Evolutionary conservation across 179 eudicot genomes (phyloP), one percentile per base, ranked within the genome.

Genomic region (Amaranthus tricolor): DNA sequence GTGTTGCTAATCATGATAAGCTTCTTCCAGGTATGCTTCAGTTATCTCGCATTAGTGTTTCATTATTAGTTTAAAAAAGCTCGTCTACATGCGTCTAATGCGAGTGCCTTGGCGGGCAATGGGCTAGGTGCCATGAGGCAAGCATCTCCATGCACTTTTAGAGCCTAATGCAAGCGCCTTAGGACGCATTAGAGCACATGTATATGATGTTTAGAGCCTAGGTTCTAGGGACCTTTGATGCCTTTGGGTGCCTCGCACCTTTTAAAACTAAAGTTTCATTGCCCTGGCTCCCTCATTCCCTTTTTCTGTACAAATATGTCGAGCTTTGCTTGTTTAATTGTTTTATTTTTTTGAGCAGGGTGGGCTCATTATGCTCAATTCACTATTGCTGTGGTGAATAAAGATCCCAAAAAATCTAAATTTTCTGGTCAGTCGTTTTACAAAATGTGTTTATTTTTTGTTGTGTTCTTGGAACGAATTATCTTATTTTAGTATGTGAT

Each of bases 321-420:
- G 15, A 50, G 56, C 44, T 20, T 17, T 16, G 31, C 10, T 3
- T 17, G 12, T 67, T 16, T 31, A 56, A 63, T 10, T 24, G 71
- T 24, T 72, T 40, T 17, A 59, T 6, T 50, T 11, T 24, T 68
- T 58, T 24, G 53, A 66, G 67, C 81, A 91, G 99, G 98, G 53
- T 96, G 99, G 99, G 87, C 96, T 79, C 98, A 93, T 81, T 91
- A 85, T 81, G 97, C 99, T n/a, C 99, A 91, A 79, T 96, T 96
- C 84, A 93, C 99, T 48, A 89, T 96, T 58, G 89, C 91, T 56
- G 97, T 95, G 79, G 92, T 87, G 82, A 93, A 96, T 79, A 96
- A 96, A 81, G 99, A 93, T 82, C 88, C 90, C 5, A 96, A 86
- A 75, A 91, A 91, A 71, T 87, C 96, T 9, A 93, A 95, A 81